A percentile compares a stretch with the other conserved stretches of the same genome.
phyloP scores from a whole-genome alignment of 176 grass and related monocot genomes.

The Carex cristatella region DNA sequence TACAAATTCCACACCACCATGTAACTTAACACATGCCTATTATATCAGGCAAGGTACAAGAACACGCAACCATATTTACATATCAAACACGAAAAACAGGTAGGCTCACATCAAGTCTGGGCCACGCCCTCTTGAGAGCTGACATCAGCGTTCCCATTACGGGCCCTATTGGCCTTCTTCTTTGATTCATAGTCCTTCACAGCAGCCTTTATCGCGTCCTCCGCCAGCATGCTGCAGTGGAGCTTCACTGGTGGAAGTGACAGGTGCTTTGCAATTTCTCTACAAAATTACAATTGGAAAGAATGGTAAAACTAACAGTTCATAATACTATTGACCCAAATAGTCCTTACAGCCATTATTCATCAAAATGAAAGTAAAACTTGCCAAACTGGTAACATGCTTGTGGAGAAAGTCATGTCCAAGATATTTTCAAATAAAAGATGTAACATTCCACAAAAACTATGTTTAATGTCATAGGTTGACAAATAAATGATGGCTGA shows the following conservation, averaged over 20 bases:
- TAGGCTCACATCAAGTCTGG: background rate
- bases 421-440: background rate
- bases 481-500: background rate
- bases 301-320: background rate
- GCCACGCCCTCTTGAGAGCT: background rate
- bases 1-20: background rate
- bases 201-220: slow-evolving; percentile 89
- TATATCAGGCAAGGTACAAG: background rate
- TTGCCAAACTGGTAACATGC: background rate
- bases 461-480: background rate
- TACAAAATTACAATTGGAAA: slow-evolving; percentile 14
- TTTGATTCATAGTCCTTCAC: slow-evolving; percentile 81
- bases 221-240: slow-evolving; percentile 96
- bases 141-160: background rate
- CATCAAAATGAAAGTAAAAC: background rate
- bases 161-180: slow-evolving; percentile 43
- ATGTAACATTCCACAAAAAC: background rate
- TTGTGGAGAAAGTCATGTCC: background rate
- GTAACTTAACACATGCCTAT: background rate
- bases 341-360: background rate
- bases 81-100: background rate
- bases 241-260: slow-evolving; percentile 91
- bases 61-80: background rate
- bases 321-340: background rate
- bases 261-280: slow-evolving; percentile 82